These are phyloP conservation scores for Xylaria telfairii DNA, from an alignment of 495 filamentous ascomycete species.

Conservation along the genomic window DNA sequence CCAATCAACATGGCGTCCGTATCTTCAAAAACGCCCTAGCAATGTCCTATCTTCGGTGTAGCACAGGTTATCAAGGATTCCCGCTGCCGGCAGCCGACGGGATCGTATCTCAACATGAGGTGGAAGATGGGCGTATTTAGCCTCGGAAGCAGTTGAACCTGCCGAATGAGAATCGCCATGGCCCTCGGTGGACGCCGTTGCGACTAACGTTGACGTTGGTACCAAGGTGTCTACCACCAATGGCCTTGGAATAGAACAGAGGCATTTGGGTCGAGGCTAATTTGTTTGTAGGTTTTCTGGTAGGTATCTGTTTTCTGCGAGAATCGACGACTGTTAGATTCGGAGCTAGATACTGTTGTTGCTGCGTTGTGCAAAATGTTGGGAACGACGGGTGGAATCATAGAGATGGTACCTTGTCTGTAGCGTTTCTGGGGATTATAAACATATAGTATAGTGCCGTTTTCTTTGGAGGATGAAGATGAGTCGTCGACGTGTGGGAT, in stretches of 20 bases:
- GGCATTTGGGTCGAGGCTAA: slow-evolving; percentile 31
- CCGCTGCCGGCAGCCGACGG: neutral
- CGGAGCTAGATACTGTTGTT: neutral
- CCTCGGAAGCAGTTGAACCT: slow-evolving; percentile 43
- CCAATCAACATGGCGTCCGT: neutral
- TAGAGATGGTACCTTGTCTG: neutral
- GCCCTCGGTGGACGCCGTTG: slow-evolving; percentile 39
- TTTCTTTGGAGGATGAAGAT: slow-evolving; percentile 1
- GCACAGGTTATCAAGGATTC: neutral
- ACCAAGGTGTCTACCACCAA: slow-evolving; percentile 41
- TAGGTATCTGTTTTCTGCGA: neutral
- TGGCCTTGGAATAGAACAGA: slow-evolving; percentile 36
- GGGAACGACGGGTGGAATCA: neutral
- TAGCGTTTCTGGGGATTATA: neutral
- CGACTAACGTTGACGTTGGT: slow-evolving; percentile 39
- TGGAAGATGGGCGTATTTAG: neutral
- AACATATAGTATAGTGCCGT: neutral
- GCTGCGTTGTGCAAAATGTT: neutral
- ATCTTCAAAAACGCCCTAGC: neutral
- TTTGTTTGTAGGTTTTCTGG: neutral
- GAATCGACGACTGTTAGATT: neutral
- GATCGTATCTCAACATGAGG: neutral
- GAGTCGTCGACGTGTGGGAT: neutral
- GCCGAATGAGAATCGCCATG: slow-evolving; percentile 41
- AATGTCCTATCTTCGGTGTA: neutral